These are phyloP conservation scores for Botrytis deweyae DNA, from an alignment of 2,329 filamentous ascomycete genomes.

Conservation along the genomic window DNA sequence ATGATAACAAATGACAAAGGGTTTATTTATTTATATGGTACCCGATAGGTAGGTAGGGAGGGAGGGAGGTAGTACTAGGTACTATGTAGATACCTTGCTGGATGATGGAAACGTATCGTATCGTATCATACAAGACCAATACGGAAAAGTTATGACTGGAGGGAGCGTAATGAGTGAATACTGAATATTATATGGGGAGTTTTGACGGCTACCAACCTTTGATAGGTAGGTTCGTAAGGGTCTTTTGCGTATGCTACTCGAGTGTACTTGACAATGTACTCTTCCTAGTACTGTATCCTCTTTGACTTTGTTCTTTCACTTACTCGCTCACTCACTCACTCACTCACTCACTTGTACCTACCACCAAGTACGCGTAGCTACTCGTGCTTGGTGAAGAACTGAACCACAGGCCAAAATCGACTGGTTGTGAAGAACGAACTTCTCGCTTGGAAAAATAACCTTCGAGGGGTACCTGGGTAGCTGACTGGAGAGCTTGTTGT, in stretches of 20 bases:
- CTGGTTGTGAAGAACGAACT: neutral
- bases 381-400: neutral
- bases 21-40: neutral
- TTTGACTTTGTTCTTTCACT: neutral
- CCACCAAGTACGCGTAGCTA: neutral
- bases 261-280: neutral
- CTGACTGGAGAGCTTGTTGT: neutral
- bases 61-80: neutral
- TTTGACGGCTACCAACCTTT: neutral
- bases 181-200: neutral
- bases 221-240: neutral
- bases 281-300: neutral
- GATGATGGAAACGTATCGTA: neutral
- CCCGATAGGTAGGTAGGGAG: neutral
- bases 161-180: neutral
- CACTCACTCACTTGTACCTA: neutral
- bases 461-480: neutral
- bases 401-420: neutral
- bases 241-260: neutral
- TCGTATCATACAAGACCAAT: neutral
- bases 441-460: neutral
- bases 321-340: neutral
- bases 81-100: neutral
- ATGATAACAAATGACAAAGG: neutral
- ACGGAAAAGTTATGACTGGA: neutral